These are phyloP conservation scores for Ganoderma boninense DNA, from an alignment of 1,284 basidiomycete species.

Conservation along the genomic window DNA sequence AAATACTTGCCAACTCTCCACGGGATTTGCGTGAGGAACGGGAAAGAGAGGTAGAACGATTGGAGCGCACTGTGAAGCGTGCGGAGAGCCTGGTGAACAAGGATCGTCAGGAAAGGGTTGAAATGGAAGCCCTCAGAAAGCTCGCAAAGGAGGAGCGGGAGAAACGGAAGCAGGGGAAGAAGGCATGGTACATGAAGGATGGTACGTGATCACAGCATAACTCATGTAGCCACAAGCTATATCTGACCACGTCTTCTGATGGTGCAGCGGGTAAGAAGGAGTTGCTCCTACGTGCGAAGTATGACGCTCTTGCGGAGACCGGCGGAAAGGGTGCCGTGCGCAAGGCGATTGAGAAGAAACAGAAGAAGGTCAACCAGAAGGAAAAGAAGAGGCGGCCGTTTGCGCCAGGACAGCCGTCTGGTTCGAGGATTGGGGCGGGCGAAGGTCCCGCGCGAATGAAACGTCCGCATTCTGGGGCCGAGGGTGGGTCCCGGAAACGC, in stretches of 20 bases:
- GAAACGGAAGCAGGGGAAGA: conserved; percentile 80
- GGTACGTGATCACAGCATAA: conserved; percentile 53
- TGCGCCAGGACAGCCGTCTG: conserved; percentile 37
- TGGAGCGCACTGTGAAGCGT: conserved; percentile 84
- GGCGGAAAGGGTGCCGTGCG: conserved; percentile 86
- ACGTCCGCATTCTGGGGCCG: conserved; percentile 17
- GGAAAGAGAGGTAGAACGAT: conserved; percentile 73
- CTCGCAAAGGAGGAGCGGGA: conserved; percentile 76
- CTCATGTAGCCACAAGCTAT: conserved; percentile 3
- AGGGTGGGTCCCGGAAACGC: conserved; percentile 23
- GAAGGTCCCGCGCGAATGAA: conserved; percentile 20
- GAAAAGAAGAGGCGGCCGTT: conserved; percentile 89
- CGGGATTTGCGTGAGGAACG: conserved; percentile 68
- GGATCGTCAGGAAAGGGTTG: conserved; percentile 74
- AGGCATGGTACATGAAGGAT: conserved; percentile 89
- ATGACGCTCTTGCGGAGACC: conserved; percentile 75
- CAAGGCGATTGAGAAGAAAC: conserved; percentile 89
- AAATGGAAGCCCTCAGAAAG: conserved; percentile 69
- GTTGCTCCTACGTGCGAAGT: conserved; percentile 75
- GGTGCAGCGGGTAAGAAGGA: conserved; percentile 79
- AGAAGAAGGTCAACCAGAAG: conserved; percentile 87
- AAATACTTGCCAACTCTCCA: conserved; percentile 73
- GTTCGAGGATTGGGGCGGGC: not conserved
- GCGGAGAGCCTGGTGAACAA: conserved; percentile 83
- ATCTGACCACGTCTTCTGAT: conserved; percentile 10